Conservation (phyloP, 2,329 filamentous ascomycete species). For the Colletotrichum graminicola region DNA sequence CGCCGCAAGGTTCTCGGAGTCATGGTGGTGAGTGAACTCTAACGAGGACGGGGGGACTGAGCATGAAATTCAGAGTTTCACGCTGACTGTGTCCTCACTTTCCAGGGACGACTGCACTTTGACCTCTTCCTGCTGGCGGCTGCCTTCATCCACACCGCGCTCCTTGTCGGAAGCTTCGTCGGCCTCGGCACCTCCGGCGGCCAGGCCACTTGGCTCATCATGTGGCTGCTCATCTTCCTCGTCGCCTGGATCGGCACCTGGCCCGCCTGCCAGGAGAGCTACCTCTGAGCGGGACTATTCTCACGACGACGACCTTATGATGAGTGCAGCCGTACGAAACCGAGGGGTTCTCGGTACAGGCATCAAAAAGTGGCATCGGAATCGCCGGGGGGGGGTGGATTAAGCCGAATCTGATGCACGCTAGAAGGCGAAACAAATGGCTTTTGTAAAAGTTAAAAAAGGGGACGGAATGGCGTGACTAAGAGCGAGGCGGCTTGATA, state of each 20-base stretch:
- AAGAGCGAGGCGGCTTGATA: neutral
- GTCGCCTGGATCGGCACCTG: constrained; percentile 36
- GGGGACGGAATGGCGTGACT: neutral
- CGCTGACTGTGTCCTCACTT: neutral
- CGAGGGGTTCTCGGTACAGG: neutral
- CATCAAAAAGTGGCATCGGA: neutral
- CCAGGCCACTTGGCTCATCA: constrained; percentile 29
- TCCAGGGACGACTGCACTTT: constrained; percentile 30
- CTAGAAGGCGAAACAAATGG: neutral
- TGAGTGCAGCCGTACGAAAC: neutral
- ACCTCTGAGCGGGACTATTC: neutral
- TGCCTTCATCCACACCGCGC: constrained; percentile 24
- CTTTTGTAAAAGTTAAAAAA: no score
- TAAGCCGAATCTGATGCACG: no score
- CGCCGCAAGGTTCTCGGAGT: constrained; percentile 31
- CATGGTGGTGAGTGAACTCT: constrained; percentile 27
- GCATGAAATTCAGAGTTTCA: neutral
- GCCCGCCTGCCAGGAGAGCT: constrained; percentile 31
- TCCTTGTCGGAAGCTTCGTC: constrained; percentile 27
- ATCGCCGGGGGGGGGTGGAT: neutral
- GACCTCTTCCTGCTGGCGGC: constrained; percentile 26
- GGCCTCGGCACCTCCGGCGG: constrained; percentile 15
- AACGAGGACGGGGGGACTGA: neutral
- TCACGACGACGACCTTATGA: no score
- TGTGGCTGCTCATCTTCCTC: constrained; percentile 37